Evolutionary conservation across 2,329 filamentous ascomycete species (phyloP).

Genomic region (Colletotrichum sp.): DNA sequence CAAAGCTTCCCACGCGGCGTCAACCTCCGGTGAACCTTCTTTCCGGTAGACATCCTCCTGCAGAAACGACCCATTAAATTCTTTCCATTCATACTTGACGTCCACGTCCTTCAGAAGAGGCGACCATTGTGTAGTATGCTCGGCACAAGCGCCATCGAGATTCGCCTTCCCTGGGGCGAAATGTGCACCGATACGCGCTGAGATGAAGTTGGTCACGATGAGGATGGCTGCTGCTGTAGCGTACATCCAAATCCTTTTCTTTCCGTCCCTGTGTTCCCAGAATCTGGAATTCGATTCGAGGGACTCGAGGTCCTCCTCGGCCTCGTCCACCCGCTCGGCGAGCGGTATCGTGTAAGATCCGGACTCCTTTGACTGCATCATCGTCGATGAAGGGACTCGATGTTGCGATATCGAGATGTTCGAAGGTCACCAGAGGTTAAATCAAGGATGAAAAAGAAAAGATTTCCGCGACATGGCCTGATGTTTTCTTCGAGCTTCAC

Average conservation of each 20-base stretch:
- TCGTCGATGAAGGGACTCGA: conserved; percentile 7
- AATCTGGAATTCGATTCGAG: not conserved
- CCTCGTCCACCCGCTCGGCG: conserved; percentile 21
- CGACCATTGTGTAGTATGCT: conserved; percentile 41
- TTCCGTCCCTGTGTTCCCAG: not conserved
- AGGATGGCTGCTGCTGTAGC: not conserved
- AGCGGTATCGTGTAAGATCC: conserved; percentile 3
- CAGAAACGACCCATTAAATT: conserved; percentile 63
- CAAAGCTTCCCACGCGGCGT: conserved; percentile 57
- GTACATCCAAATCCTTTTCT: not conserved
- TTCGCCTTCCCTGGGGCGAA: conserved; percentile 16
- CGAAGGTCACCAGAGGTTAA: not conserved
- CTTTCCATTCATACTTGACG: conserved; percentile 34
- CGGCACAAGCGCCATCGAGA: conserved; percentile 28
- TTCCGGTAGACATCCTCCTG: conserved; percentile 59
- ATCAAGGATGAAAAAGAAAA: not conserved
- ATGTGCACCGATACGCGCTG: conserved; percentile 23
- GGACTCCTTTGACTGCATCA: conserved; percentile 18
- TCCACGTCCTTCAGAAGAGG: conserved; percentile 37
- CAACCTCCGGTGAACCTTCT: conserved; percentile 55
- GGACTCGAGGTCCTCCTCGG: conserved; percentile 23
- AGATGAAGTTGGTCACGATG: conserved; percentile 21
- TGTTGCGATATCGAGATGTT: not conserved
- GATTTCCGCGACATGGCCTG: not conserved
- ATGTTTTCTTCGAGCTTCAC: not conserved